phyloP scores from a whole-genome alignment of 495 filamentous ascomycete species.

The Penicillium alfredii region DNA sequence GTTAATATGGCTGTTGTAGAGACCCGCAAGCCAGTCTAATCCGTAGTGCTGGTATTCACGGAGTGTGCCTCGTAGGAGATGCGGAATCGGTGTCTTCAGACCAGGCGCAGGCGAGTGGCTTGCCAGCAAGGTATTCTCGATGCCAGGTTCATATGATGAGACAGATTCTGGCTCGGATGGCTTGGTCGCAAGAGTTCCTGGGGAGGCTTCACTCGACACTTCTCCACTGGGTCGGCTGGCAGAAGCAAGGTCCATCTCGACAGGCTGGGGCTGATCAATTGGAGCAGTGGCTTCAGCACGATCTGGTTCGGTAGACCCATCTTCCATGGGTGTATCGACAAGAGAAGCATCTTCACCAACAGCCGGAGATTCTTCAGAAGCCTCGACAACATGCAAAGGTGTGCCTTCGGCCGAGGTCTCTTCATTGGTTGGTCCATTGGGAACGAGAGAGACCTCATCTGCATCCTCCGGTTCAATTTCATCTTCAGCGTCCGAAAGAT shows the following conservation, averaged over 20 bases:
- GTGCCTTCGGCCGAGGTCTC: conserved; percentile 14
- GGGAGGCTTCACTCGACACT: conserved; percentile 44
- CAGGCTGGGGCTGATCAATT: conserved; percentile 7
- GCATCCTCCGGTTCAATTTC: conserved; percentile 32
- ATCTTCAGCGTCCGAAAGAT: conserved; percentile 16
- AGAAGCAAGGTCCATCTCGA: conserved; percentile 10
- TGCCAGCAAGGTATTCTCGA: conserved; percentile 30
- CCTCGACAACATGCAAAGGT: conserved; percentile 13
- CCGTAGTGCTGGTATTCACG: conserved; percentile 97
- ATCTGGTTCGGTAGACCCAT: conserved; percentile 4
- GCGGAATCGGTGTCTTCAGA: conserved; percentile 71
- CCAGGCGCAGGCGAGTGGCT: conserved; percentile 33
- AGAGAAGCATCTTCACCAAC: conserved; percentile 8
- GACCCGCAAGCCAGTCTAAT: conserved; percentile 88
- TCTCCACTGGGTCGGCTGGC: conserved; percentile 28
- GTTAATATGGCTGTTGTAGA: conserved; percentile 91
- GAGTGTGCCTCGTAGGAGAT: conserved; percentile 82
- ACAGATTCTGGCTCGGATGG: conserved; percentile 63
- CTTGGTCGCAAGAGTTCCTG: conserved; percentile 59
- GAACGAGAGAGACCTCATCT: conserved; percentile 43
- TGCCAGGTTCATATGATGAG: conserved; percentile 49
- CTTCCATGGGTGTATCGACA: conserved; percentile 11
- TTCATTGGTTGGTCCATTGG: conserved; percentile 26
- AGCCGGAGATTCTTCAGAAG: conserved; percentile 7
- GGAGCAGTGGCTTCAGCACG: conserved; percentile 5